Percentiles rank a stretch among this genome's conserved stretches.
phyloP scores from a whole-genome alignment of 306 rosid genomes.

The Alnus rubra region DNA sequence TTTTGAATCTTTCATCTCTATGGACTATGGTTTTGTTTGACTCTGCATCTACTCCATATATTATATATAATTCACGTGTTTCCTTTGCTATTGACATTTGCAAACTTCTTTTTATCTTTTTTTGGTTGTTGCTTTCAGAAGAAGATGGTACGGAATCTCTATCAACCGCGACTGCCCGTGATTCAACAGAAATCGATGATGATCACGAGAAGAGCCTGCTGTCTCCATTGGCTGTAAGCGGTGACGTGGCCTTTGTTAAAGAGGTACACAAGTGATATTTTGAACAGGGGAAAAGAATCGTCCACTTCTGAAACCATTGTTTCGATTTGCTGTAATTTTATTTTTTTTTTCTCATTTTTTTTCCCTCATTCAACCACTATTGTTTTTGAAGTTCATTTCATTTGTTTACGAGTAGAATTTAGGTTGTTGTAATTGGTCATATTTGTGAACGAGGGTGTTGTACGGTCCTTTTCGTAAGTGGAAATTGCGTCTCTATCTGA shows the following conservation, averaged over 20 bases:
- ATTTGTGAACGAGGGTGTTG: neutral
- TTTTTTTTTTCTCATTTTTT: neutral
- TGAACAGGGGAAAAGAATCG: neutral
- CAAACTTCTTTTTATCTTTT: slow-evolving; percentile 18
- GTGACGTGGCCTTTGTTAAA: slow-evolving; percentile 56
- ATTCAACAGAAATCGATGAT: slow-evolving; percentile 50
- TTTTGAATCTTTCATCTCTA: neutral
- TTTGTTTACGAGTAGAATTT: neutral
- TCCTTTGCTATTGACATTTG: slow-evolving; percentile 24
- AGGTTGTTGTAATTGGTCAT: slow-evolving; percentile 7
- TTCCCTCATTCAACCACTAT: neutral
- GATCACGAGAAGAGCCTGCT: slow-evolving; percentile 70
- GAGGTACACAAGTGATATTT: slow-evolving; percentile 38
- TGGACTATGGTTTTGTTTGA: neutral
- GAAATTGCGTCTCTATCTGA: neutral
- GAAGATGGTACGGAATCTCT: slow-evolving; percentile 61
- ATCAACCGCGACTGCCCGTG: slow-evolving; percentile 49
- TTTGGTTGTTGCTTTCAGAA: slow-evolving; percentile 44
- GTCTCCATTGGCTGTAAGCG: slow-evolving; percentile 41
- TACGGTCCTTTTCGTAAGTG: neutral
- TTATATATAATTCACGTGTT: neutral
- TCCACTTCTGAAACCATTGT: neutral
- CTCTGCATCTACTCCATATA: slow-evolving; percentile 13
- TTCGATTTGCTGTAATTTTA: neutral
- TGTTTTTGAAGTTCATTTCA: neutral